Conservation (phyloP, 1,284 basidiomycete species). For the Malassezia japonica region DNA sequence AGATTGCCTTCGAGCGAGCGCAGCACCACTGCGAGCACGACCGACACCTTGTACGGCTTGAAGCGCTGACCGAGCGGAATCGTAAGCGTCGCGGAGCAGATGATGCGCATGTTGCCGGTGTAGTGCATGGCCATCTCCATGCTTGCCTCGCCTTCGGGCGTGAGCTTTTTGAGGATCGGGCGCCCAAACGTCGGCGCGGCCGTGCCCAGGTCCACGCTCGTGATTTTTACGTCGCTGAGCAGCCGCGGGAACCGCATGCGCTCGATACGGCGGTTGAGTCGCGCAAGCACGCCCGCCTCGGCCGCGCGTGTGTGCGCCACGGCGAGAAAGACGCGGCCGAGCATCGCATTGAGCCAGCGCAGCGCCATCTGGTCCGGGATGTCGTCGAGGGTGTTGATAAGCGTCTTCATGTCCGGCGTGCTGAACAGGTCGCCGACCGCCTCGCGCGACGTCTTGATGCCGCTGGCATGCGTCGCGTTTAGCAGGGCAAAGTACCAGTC, state of each 20-base stretch:
- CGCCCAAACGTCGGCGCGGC: slow-evolving; percentile 60
- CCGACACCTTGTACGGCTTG: slow-evolving; percentile 77
- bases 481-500: slow-evolving; percentile 88
- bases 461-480: slow-evolving; percentile 54
- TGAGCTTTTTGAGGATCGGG: slow-evolving; percentile 93
- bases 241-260: slow-evolving; percentile 80
- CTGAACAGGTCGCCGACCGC: slow-evolving; percentile 59
- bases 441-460: slow-evolving; percentile 9
- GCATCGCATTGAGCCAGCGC: slow-evolving; percentile 88
- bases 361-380: slow-evolving; percentile 89
- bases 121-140: slow-evolving; percentile 75
- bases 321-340: slow-evolving; percentile 85
- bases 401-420: slow-evolving; percentile 67
- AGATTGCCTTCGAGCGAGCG: slow-evolving; percentile 83
- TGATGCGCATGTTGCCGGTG: slow-evolving; percentile 77
- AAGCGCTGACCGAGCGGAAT: slow-evolving; percentile 64
- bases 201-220: slow-evolving; percentile 78
- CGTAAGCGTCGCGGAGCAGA: slow-evolving; percentile 74
- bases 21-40: slow-evolving; percentile 73
- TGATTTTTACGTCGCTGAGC: slow-evolving; percentile 73
- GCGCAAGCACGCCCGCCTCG: slow-evolving; percentile 71
- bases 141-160: slow-evolving; percentile 78
- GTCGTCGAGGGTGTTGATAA: slow-evolving; percentile 75
- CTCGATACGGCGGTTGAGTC: slow-evolving; percentile 83
- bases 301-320: slow-evolving; percentile 72